phyloP scores from a whole-genome alignment of 805 yeast genomes.

The Metschnikowia bowlesiae region DNA sequence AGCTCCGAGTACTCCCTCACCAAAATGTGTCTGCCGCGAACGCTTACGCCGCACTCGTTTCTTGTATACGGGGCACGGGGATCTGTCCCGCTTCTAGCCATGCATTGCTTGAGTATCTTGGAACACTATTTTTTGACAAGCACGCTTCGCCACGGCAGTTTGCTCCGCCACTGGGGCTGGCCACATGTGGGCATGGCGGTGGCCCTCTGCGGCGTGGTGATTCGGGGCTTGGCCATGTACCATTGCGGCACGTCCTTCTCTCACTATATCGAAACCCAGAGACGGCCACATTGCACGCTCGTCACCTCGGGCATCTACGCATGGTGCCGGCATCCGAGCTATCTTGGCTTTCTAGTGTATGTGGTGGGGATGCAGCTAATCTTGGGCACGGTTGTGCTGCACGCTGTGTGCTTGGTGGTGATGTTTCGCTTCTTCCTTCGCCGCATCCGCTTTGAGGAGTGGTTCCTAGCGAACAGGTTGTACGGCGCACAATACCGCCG shows the following conservation, averaged over 20 bases:
- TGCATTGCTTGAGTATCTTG: conserved; percentile 23
- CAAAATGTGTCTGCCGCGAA: conserved; percentile 22
- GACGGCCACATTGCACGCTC: conserved; percentile 11
- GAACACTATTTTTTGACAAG: conserved; percentile 19
- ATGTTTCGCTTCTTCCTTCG: conserved; percentile 24
- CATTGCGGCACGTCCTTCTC: conserved; percentile 34
- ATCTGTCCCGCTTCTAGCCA: conserved; percentile 24
- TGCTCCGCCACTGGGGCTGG: neutral
- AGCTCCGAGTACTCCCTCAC: conserved; percentile 27
- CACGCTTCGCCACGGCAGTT: neutral
- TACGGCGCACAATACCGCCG: conserved; percentile 26
- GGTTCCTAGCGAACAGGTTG: conserved; percentile 21
- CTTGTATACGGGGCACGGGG: conserved; percentile 35
- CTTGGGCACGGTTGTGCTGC: conserved; percentile 21
- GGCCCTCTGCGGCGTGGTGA: conserved; percentile 21
- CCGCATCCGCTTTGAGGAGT: conserved; percentile 35
- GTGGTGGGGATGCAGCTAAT: conserved; percentile 29
- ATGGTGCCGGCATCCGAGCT: conserved; percentile 35
- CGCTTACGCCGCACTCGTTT: conserved; percentile 26
- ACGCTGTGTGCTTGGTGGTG: conserved; percentile 15
- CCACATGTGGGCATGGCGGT: conserved; percentile 15
- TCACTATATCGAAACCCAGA: conserved; percentile 23
- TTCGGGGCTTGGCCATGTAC: conserved; percentile 28
- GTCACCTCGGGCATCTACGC: conserved; percentile 32
- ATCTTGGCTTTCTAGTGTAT: conserved; percentile 34